Conservation (phyloP, 371 early-diverging fungal species). For the Apophysomyces ossiformis region DNA sequence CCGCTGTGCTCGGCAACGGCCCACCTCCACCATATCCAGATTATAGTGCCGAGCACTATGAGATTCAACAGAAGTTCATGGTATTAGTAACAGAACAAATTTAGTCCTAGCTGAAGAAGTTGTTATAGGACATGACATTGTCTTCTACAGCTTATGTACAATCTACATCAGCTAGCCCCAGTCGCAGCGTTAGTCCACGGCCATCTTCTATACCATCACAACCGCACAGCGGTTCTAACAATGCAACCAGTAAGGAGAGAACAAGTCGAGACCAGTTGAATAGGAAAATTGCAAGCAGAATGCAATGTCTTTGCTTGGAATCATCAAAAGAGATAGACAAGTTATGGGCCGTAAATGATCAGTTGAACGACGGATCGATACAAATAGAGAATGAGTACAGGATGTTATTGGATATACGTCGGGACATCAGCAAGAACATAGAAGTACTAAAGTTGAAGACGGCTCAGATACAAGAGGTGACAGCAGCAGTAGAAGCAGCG, state of each 20-base stretch:
- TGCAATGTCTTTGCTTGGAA: constrained; percentile 48
- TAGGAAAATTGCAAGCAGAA: constrained; percentile 40
- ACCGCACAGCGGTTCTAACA: background rate
- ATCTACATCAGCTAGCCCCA: background rate
- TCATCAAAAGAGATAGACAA: constrained; percentile 62
- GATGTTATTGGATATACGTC: constrained; percentile 54
- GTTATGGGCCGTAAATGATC: constrained; percentile 55
- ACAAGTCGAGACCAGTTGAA: constrained; percentile 42
- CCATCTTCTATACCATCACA: constrained; percentile 30
- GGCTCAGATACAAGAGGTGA: constrained; percentile 55
- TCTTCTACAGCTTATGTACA: constrained; percentile 19
- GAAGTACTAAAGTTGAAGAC: constrained; percentile 60
- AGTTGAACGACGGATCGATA: constrained; percentile 70
- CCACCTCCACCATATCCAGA: constrained; percentile 31
- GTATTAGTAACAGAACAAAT: constrained; percentile 18
- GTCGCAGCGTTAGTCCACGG: constrained; percentile 13
- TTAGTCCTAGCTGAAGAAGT: background rate
- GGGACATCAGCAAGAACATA: constrained; percentile 65
- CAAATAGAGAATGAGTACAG: constrained; percentile 64
- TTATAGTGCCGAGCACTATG: constrained; percentile 49
- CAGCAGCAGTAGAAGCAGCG: constrained; percentile 53
- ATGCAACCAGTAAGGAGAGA: constrained; percentile 9
- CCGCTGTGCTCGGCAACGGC: constrained; percentile 17
- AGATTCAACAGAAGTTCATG: constrained; percentile 48
- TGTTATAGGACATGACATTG: constrained; percentile 35